Base-by-base conservation (phyloP, 1,284 basidiomycete genomes). In the Microbotryum lychnidis-dioicae region DNA sequence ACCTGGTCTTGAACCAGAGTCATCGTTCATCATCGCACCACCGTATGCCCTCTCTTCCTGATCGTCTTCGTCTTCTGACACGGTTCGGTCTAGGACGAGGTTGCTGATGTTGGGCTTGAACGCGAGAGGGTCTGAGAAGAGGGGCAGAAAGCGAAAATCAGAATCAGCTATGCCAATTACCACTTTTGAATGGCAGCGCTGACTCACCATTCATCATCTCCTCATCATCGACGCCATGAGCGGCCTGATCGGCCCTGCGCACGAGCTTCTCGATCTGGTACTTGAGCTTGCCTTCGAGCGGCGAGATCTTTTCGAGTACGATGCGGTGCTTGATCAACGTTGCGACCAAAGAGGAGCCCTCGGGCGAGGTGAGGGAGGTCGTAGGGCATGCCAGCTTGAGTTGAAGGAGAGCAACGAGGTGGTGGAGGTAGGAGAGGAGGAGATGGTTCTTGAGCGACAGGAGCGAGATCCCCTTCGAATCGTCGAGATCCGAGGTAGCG, bases 261-360 rank as follows among this genome's bases (percentile, higher is more conserved):
- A 92, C 82, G 23, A 96, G 82, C 75, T 97, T 97, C 71, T 97
- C 56, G 71, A 97, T 89, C 75, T 97, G 93, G 75, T 97, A 96
- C 63, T 84, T 85, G 81, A 97, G 86, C 71, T 89, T 85, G 58
- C 80, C 81, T 76, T 98, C 93, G 46, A 98, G 79, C 2, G 82
- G 79, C 66, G 84, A 85, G 55, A 85, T 79, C 75, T 89, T 90
- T 73, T 91, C 89, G n/a, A 91, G 78, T 7, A 86, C 81, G 27
- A 88, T 74, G 16, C 87, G 81, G 21, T 81, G 82, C 70, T 89
- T 85, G 50, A 91, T 80, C 78, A 87, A 81, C 0, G 81, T 80
- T 71, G 87, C 62, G 69, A 72, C 73, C 63, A 67, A 73, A 56
- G 75, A 62, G 60, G 75, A 73, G 1, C 73, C 86, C 86, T 50